These are phyloP conservation scores for Yamadazyma siamensis DNA, from an alignment of 1,139 yeast genomes.

Conservation along the genomic window DNA sequence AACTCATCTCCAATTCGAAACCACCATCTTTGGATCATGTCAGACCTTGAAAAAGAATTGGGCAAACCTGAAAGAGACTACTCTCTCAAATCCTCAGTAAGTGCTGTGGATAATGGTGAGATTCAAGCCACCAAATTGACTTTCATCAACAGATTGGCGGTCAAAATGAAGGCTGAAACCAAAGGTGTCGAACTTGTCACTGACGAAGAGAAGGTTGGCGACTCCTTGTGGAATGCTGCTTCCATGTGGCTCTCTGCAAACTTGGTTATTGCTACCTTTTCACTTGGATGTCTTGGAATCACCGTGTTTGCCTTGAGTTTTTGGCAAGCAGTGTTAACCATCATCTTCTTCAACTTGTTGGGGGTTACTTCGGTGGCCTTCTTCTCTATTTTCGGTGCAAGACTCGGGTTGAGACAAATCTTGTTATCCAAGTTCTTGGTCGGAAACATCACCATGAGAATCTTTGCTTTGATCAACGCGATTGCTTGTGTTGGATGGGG, in stretches of 20 bases:
- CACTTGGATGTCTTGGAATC: constrained; percentile 80
- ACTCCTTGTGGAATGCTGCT: constrained; percentile 65
- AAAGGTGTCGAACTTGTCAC: constrained; percentile 70
- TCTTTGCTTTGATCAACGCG: constrained; percentile 74
- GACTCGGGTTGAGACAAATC: constrained; percentile 87
- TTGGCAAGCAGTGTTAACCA: constrained; percentile 63
- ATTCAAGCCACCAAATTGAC: constrained; percentile 4
- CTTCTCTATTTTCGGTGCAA: constrained; percentile 83
- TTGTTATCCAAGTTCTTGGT: constrained; percentile 72
- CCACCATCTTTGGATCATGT: too few relatives aligned
- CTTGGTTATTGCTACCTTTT: constrained; percentile 78
- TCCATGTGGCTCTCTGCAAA: constrained; percentile 94
- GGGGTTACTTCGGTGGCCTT: constrained; percentile 81
- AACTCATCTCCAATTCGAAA: too few relatives aligned
- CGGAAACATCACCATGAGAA: constrained; percentile 73
- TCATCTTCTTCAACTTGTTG: constrained; percentile 67
- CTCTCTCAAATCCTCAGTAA: constrained; percentile 1
- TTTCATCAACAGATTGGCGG: constrained; percentile 2
- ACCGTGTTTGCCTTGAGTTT: constrained; percentile 53
- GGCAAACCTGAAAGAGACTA: constrained; percentile 2
- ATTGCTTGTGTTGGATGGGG: constrained; percentile 97
- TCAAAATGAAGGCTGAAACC: constrained; percentile 20
- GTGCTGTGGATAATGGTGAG: constrained; percentile 4
- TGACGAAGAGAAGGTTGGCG: constrained; percentile 63
- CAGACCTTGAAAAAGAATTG: constrained; percentile 8